Conservation (phyloP, 257 asterid species). For the Mentha longifolia region DNA sequence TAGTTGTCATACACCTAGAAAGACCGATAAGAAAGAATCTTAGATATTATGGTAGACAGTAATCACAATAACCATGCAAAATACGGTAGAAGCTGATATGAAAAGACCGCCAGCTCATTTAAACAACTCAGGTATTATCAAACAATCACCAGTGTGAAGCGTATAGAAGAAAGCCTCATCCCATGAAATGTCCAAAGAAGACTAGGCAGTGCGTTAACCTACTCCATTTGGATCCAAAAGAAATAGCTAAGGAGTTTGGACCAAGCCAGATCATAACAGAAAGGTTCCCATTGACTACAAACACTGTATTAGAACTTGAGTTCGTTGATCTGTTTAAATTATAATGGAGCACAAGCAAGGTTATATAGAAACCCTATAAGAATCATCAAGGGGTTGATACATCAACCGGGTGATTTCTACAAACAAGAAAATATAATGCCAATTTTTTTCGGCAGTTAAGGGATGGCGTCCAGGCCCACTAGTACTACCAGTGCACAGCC, state of each 20-base stretch:
- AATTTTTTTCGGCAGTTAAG: not conserved
- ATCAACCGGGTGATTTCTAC: slow-evolving; percentile 14
- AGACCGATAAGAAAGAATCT: slow-evolving; percentile 16
- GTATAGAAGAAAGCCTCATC: not conserved
- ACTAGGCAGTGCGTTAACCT: slow-evolving; percentile 4
- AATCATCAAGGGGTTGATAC: not conserved
- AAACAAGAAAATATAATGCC: not conserved
- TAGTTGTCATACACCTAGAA: slow-evolving; percentile 91
- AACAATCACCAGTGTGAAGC: slow-evolving; percentile 1
- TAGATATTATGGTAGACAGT: slow-evolving; percentile 20
- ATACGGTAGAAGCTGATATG: slow-evolving; percentile 28
- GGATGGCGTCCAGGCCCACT: not conserved
- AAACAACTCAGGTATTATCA: slow-evolving; percentile 11
- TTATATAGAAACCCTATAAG: not conserved
- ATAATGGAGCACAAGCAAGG: slow-evolving; percentile 12
- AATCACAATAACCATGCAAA: slow-evolving; percentile 9
- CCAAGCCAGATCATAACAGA: not conserved
- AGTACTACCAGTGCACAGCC: slow-evolving; percentile 13
- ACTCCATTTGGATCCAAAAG: slow-evolving; percentile 12
- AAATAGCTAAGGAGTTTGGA: not conserved
- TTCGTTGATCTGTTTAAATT: not conserved
- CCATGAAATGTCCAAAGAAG: slow-evolving; percentile 7
- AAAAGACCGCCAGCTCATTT: slow-evolving; percentile 13
- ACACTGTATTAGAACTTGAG: not conserved
- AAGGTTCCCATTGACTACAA: not conserved